Conservation (phyloP, 805 yeast species). For the Suhomyces emberorum region DNA sequence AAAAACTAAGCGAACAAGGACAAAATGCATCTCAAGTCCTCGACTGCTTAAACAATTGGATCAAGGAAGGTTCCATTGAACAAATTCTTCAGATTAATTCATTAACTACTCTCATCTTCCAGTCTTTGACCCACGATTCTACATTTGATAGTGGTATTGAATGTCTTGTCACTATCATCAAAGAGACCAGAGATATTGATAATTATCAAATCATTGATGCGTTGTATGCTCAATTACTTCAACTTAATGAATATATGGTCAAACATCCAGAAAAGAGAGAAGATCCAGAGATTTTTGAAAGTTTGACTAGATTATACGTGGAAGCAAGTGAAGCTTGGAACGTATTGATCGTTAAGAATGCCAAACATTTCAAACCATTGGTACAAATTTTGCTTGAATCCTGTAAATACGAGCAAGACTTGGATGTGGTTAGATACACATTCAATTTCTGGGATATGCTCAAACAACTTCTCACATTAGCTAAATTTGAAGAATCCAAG, state of each 20-base stretch:
- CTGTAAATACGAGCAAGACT: slow-evolving; percentile 71
- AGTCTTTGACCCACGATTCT: slow-evolving; percentile 53
- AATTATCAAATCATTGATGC: slow-evolving; percentile 59
- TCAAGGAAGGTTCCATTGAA: slow-evolving; percentile 76
- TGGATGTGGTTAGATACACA: slow-evolving; percentile 86
- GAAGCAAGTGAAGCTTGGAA: slow-evolving; percentile 98
- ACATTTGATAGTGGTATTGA: slow-evolving; percentile 84
- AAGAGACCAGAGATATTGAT: slow-evolving; percentile 78
- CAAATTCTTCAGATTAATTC: slow-evolving; percentile 62
- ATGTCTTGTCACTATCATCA: slow-evolving; percentile 75
- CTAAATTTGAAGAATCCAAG: slow-evolving; percentile 54
- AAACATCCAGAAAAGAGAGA: slow-evolving; percentile 39
- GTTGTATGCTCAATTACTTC: slow-evolving; percentile 65
- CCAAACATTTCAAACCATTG: slow-evolving; percentile 65
- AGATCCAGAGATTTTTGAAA: slow-evolving; percentile 65
- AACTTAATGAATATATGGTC: slow-evolving; percentile 49
- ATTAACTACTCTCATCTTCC: slow-evolving; percentile 65
- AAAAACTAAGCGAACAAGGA: slow-evolving; percentile 38
- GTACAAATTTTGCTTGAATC: slow-evolving; percentile 71
- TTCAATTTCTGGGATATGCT: slow-evolving; percentile 89
- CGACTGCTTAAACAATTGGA: slow-evolving; percentile 86
- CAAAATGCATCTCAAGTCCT: slow-evolving; percentile 41
- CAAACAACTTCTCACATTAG: slow-evolving; percentile 65
- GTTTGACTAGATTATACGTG: slow-evolving; percentile 72
- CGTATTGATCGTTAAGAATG: slow-evolving; percentile 70